A percentile compares a stretch with the other conserved stretches of the same genome.
phyloP scores from a whole-genome alignment of 805 yeast genomes.

The Wickerhamomyces rabaulensis region DNA sequence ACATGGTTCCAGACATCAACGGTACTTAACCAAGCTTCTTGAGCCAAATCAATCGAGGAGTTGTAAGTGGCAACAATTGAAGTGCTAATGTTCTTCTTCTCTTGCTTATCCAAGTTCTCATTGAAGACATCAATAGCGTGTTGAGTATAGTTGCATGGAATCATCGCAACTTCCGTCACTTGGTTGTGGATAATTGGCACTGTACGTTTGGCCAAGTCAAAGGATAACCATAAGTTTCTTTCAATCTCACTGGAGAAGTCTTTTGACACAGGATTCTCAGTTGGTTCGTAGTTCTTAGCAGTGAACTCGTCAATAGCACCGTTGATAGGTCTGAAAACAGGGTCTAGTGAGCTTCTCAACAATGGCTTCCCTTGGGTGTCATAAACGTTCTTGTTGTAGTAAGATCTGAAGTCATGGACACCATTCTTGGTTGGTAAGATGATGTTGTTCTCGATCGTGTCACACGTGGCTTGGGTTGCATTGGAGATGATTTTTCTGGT shows the following conservation, averaged over 20 bases:
- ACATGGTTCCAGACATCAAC: constrained; percentile 13
- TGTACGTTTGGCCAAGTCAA: constrained; percentile 34
- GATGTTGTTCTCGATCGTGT: constrained; percentile 30
- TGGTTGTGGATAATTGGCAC: constrained; percentile 29
- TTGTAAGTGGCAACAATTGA: constrained; percentile 28
- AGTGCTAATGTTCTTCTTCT: constrained; percentile 25
- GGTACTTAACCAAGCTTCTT: constrained; percentile 22
- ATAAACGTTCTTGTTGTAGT: constrained; percentile 45
- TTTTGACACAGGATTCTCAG: constrained; percentile 33
- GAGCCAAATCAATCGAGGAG: constrained; percentile 26
- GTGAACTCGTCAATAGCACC: constrained; percentile 41
- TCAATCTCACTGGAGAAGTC: constrained; percentile 53
- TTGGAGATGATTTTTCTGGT: constrained; percentile 36
- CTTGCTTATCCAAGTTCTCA: constrained; percentile 34
- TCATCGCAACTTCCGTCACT: constrained; percentile 22
- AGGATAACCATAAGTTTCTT: constrained; percentile 40
- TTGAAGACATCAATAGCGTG: constrained; percentile 36
- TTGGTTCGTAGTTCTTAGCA: constrained; percentile 38
- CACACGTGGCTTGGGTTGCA: constrained; percentile 27
- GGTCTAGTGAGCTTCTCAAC: constrained; percentile 57
- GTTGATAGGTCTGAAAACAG: constrained; percentile 59
- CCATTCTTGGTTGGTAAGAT: constrained; percentile 45
- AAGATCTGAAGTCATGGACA: constrained; percentile 41
- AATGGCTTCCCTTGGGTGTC: constrained; percentile 60
- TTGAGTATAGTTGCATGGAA: constrained; percentile 30